Evolutionary conservation across 208 protist species (phyloP).

Genomic region (Tetramitus jugosus): DNA sequence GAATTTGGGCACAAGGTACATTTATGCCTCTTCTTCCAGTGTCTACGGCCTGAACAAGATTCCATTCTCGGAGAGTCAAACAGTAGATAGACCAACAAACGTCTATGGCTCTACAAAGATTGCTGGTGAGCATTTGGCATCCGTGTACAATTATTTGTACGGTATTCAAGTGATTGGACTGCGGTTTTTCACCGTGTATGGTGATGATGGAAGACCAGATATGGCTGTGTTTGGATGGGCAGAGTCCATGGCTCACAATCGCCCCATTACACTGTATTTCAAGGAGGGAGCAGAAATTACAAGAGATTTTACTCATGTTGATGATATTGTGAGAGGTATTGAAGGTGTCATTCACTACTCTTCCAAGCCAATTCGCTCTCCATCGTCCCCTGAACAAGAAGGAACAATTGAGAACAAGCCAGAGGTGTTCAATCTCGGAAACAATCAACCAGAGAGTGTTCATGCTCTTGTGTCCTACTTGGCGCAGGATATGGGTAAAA

Average conservation of each 20-base stretch:
- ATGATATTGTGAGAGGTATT: slow-evolving; percentile 22
- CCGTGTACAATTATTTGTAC: slow-evolving; percentile 44
- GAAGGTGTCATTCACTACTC: background rate
- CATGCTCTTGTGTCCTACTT: background rate
- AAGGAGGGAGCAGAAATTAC: background rate
- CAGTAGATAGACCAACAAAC: slow-evolving; percentile 22
- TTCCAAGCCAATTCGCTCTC: too few relatives aligned
- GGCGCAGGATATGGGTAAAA: background rate
- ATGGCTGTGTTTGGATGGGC: slow-evolving; percentile 35
- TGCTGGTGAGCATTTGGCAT: slow-evolving; percentile 40
- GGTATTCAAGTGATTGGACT: slow-evolving; percentile 35
- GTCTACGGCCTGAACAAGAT: slow-evolving; percentile 42
- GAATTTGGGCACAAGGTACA: background rate
- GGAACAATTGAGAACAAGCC: background rate
- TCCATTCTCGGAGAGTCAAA: slow-evolving; percentile 35
- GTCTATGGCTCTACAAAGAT: slow-evolving; percentile 51
- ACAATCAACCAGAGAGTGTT: background rate
- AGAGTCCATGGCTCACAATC: background rate
- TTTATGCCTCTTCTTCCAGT: slow-evolving; percentile 45
- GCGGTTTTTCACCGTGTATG: slow-evolving; percentile 56
- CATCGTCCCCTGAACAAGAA: too few relatives aligned
- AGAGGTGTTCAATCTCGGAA: slow-evolving; percentile 3
- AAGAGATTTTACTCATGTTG: slow-evolving; percentile 22
- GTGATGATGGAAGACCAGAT: slow-evolving; percentile 47
- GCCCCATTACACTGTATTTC: background rate